Percentiles rank a stretch among this genome's conserved stretches.
Conservation (phyloP, 2,329 filamentous ascomycete species). For the Dryadomyces quercus-mongolicae region DNA sequence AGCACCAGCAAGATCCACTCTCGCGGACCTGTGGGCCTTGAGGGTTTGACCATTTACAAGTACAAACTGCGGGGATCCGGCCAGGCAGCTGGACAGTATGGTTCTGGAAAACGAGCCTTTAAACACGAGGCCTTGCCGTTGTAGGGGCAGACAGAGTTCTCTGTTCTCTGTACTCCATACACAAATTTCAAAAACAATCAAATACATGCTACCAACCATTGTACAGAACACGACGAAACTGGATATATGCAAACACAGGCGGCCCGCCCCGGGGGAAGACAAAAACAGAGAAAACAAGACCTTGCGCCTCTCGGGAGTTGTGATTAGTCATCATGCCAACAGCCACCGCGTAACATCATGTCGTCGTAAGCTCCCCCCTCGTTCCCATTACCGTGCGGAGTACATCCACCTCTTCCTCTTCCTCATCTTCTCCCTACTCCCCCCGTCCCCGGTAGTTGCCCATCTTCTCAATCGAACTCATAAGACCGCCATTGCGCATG, state of each 20-base stretch:
- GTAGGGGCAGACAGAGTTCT: conserved; percentile 14
- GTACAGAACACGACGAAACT: neutral
- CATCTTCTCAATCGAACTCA: conserved; percentile 84
- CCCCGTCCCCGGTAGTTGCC: conserved; percentile 45
- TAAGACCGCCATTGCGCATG: conserved; percentile 52
- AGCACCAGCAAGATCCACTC: conserved; percentile 98
- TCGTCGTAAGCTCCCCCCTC: neutral
- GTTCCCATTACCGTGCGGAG: neutral
- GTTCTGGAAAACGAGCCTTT: conserved; percentile 46
- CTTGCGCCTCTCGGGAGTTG: neutral
- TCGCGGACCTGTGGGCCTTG: conserved; percentile 81
- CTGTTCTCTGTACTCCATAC: no score
- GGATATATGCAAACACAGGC: neutral
- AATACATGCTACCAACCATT: neutral
- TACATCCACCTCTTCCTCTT: neutral
- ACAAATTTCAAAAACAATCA: neutral
- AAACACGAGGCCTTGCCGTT: conserved; percentile 44
- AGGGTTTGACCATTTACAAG: conserved; percentile 95
- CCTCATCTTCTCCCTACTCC: no score
- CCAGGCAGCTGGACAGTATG: conserved; percentile 70
- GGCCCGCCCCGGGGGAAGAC: neutral
- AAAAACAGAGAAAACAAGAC: neutral
- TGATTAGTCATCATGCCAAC: neutral
- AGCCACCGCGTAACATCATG: neutral
- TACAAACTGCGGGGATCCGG: conserved; percentile 79